phyloP scores from a whole-genome alignment of 805 yeast genomes.

The Metschnikowia anglica region DNA sequence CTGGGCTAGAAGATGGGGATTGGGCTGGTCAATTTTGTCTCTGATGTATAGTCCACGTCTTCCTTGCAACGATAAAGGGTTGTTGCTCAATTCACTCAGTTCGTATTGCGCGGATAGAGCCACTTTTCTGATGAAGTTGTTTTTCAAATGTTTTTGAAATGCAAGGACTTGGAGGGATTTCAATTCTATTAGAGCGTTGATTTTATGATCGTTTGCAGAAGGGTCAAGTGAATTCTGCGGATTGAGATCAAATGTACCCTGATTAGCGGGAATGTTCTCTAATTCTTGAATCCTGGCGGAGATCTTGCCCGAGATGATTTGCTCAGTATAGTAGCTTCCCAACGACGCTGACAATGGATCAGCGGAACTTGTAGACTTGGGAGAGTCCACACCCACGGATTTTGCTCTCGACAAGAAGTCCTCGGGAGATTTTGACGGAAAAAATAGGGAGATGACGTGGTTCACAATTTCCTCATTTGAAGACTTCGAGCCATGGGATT shows the following conservation, averaged over 20 bases:
- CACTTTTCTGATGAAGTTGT: constrained; percentile 51
- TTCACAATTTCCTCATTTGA: constrained; percentile 17
- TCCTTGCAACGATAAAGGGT: constrained; percentile 61
- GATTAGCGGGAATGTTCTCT: constrained; percentile 65
- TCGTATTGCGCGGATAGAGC: constrained; percentile 58
- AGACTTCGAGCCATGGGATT: constrained; percentile 20
- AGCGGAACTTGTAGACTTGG: constrained; percentile 22
- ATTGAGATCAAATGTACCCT: constrained; percentile 52
- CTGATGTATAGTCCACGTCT: constrained; percentile 67
- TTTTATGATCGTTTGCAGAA: constrained; percentile 40
- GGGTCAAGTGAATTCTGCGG: neutral
- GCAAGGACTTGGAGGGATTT: constrained; percentile 64
- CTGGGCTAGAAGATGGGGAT: constrained; percentile 73
- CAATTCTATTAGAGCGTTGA: constrained; percentile 67
- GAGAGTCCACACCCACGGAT: constrained; percentile 38
- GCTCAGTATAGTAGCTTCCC: constrained; percentile 54
- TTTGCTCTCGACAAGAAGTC: constrained; percentile 34
- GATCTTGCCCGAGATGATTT: constrained; percentile 51
- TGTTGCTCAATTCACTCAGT: constrained; percentile 49
- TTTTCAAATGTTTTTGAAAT: constrained; percentile 69
- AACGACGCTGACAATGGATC: constrained; percentile 42
- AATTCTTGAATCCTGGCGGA: constrained; percentile 57
- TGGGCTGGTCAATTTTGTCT: constrained; percentile 67
- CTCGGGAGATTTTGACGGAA: constrained; percentile 8
- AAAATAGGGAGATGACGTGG: constrained; percentile 13